phyloP scores from a whole-genome alignment of 202 grass and related monocot species.

The Panicum hallii region DNA sequence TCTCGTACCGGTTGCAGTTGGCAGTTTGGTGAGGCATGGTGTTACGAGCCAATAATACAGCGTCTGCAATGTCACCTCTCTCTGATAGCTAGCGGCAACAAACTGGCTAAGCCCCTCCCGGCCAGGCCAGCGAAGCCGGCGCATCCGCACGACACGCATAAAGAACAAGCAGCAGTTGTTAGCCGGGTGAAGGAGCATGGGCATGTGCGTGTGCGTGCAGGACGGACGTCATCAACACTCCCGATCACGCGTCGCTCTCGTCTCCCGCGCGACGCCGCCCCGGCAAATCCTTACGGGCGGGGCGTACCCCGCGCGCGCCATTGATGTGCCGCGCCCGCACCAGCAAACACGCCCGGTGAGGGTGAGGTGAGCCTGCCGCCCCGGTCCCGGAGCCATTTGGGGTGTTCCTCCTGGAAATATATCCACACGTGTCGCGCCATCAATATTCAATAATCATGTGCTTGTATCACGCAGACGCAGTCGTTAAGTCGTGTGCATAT shows the following conservation, averaged over 20 bases:
- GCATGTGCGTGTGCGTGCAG: slow-evolving; percentile 38
- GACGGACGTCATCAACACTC: slow-evolving; percentile 42
- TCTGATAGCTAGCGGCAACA: slow-evolving; percentile 12
- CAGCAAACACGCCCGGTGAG: background rate
- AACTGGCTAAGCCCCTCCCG: background rate
- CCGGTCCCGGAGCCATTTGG: background rate
- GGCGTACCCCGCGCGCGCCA: background rate
- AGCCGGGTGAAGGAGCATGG: slow-evolving; percentile 33
- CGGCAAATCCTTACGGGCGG: slow-evolving; percentile 19
- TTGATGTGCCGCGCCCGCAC: slow-evolving; percentile 1
- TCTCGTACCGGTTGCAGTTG: slow-evolving; percentile 28
- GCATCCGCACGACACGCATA: slow-evolving; percentile 2
- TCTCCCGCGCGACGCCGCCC: slow-evolving; percentile 30
- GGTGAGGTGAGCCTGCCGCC: background rate
- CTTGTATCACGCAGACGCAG: background rate
- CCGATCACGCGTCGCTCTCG: slow-evolving; percentile 34
- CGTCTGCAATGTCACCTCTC: background rate
- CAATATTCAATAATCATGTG: background rate
- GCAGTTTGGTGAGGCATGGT: slow-evolving; percentile 16
- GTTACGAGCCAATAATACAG: slow-evolving; percentile 40
- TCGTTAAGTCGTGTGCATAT: background rate
- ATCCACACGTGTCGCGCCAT: no score
- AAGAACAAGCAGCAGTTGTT: background rate
- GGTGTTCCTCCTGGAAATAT: background rate
- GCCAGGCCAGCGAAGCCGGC: slow-evolving; percentile 10